Base-by-base conservation (phyloP, 106 monocot genomes). In the Chionographis japonica region DNA sequence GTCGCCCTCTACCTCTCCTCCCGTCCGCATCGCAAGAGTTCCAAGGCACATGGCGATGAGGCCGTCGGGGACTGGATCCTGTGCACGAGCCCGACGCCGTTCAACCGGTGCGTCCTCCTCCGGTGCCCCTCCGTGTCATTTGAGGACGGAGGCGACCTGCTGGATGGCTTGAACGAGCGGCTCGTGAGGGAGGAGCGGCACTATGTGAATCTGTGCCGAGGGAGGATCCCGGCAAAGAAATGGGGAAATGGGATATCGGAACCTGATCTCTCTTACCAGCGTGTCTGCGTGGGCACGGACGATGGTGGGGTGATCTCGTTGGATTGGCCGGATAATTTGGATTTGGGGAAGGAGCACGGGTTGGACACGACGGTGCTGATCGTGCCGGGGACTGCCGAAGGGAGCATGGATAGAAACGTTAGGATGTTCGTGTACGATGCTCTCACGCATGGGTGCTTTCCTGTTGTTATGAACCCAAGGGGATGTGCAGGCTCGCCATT, bases 241-340 rank as follows among this genome's bases (percentile, higher is more conserved):
- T 40, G 54, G 40, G 76, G 12, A 37, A 50, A 46, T n/a, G 65
- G 18, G 2, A 77, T 15, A 40, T 13, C 15, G 12, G 73, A 36
- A 54, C 56, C 69, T 13, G 84, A 72, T 42, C 4, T 98, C 14
- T 53, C 40, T 13, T 93, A 90, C 54, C 98, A 98, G 77, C 78
- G 98, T 72, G 19, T 87, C 42, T 98, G 85, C 36, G 61, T 98
- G 5, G 41, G 83, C 69, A 81, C 84, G 12, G 85, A 87, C 13
- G 98, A 98, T 39, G 98, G 87, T 40, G 98, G 97, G 37, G 98
- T 98, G 40, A 72, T 98, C 52, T 80, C 92, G 3, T 16, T 98
- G 72, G 98, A 98, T 70, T 98, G 93, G 93, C 98, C 93, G 6
- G 92, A 85, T 42, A 79, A 81, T 87, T 78, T 98, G 76, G 87